A percentile compares a stretch with the other conserved stretches of the same genome.
Conservation (phyloP, 176 grass and related monocot genomes). For the Leersia perrieri region DNA sequence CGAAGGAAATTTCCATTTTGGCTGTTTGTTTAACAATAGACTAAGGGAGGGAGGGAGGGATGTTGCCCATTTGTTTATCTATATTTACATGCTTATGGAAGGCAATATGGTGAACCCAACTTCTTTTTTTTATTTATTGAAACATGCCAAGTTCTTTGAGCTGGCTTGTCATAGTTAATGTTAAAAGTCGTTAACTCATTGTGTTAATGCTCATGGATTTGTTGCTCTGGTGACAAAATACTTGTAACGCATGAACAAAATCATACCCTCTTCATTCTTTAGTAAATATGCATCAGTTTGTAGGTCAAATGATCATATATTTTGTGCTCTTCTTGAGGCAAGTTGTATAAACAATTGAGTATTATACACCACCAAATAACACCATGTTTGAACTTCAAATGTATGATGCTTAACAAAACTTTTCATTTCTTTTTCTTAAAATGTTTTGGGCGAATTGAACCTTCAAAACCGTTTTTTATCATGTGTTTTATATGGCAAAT, state of each 20-base stretch:
- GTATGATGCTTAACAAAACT: background rate
- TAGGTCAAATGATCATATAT: background rate
- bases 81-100: background rate
- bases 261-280: background rate
- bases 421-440: background rate
- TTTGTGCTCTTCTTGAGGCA: background rate
- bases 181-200: constrained; percentile 5
- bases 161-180: background rate
- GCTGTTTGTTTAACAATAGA: background rate
- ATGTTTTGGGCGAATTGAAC: background rate
- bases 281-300: background rate
- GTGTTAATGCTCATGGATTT: background rate
- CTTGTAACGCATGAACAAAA: background rate
- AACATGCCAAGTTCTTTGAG: background rate
- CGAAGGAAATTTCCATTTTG: background rate
- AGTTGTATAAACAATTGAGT: background rate
- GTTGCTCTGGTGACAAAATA: background rate
- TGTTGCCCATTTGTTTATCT: background rate
- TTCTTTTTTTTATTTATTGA: too few species aligned
- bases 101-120: background rate
- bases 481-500: constrained; percentile 7
- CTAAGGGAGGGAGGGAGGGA: too few species aligned
- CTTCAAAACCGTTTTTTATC: background rate
- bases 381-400: background rate
- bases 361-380: background rate